A percentile compares a stretch with the other conserved stretches of the same genome.
Conservation (phyloP, 163 green algal genomes). For the Scenedesmus sp. region DNA sequence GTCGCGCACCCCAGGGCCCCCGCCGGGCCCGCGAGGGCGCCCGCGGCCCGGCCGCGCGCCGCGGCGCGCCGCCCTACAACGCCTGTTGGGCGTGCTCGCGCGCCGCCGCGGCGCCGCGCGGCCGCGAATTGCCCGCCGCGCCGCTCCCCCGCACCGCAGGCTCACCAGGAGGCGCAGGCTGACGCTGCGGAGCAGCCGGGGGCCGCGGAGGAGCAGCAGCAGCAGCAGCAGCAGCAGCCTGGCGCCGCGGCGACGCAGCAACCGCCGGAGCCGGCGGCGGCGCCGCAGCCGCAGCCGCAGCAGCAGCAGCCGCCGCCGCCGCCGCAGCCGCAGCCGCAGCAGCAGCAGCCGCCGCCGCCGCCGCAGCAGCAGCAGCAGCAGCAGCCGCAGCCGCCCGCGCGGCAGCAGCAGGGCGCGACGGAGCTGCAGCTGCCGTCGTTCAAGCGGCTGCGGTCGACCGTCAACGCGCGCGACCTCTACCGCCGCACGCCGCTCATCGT, state of each 20-base stretch:
- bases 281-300: neutral
- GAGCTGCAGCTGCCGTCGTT: slow-evolving; percentile 22
- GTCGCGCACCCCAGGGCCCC: neutral
- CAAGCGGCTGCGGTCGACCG: slow-evolving; percentile 10
- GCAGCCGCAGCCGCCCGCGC: neutral
- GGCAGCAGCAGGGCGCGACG: neutral
- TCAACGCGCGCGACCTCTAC: slow-evolving; percentile 42
- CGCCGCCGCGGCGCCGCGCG: no score
- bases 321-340: neutral
- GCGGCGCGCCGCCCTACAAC: no score
- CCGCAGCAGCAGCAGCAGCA: slow-evolving; percentile 17
- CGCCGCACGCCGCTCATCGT: slow-evolving; percentile 39
- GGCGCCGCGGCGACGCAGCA: neutral
- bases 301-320: slow-evolving; percentile 8
- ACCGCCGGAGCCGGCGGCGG: neutral
- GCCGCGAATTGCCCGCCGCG: no score
- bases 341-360: neutral
- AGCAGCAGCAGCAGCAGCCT: slow-evolving; percentile 13
- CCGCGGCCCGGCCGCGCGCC: no score
- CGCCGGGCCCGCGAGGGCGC: no score
- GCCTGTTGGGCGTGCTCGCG: no score
- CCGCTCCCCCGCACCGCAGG: no score
- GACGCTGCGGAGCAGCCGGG: no score
- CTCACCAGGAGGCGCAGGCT: no score
- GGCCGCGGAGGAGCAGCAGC: slow-evolving; percentile 1